Percentiles rank a stretch among this genome's conserved stretches.
Conservation (phyloP, 2,329 filamentous ascomycete species). For the Ophiostoma sp. region DNA sequence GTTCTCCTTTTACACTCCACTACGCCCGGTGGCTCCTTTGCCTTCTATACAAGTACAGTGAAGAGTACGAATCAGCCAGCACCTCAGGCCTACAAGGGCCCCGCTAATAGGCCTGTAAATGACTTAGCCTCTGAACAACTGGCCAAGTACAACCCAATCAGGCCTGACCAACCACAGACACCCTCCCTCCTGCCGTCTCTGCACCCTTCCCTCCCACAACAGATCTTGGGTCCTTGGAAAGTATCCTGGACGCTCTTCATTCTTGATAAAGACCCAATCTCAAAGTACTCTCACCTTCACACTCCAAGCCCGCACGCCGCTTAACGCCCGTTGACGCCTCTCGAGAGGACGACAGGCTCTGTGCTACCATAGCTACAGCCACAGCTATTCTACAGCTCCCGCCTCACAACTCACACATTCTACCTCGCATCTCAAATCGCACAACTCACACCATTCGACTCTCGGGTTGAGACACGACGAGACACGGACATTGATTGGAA, state of each 20-base stretch:
- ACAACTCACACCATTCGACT: not conserved
- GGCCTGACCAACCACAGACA: not conserved
- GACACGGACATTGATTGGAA: not conserved
- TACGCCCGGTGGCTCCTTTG: not conserved
- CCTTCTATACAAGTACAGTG: not conserved
- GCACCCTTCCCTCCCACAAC: constrained; percentile 1
- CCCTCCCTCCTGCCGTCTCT: not conserved
- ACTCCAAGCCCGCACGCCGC: not conserved
- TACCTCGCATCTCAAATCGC: not conserved
- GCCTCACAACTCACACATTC: not conserved
- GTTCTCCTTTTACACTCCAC: constrained; percentile 6
- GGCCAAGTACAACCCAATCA: not conserved
- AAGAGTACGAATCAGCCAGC: too few relatives aligned
- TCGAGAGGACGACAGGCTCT: not conserved
- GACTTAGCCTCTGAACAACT: not conserved
- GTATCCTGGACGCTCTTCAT: not conserved
- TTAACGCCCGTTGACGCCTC: not conserved
- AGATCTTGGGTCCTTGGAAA: not conserved
- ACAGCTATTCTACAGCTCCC: not conserved
- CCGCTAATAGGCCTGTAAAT: too few relatives aligned
- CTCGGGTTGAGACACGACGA: not conserved
- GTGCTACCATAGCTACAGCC: not conserved
- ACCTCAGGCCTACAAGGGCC: too few relatives aligned
- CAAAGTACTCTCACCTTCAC: not conserved
- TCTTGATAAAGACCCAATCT: not conserved